Base-by-base conservation (phyloP, 305 asterid genomes). In the Solanum hybrid region DNA sequence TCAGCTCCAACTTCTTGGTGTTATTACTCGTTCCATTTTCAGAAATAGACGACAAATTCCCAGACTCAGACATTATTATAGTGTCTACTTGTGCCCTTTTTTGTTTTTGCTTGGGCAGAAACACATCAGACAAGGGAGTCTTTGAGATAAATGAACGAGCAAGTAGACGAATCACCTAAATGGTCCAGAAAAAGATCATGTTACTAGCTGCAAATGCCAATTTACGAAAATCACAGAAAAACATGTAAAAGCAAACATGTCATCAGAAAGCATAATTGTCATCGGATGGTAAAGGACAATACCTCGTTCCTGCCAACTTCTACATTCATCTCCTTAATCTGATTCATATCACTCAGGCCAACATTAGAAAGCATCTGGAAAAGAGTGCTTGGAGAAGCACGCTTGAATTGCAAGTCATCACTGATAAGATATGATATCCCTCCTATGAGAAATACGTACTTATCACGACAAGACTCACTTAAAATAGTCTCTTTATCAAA, bases 71-170 rank as follows among this genome's bases (percentile, higher is more conserved):
- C 73, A 83, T 41, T 5, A 2, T 29, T 24, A 15, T 5, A 4
- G 26, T 83, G 45, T 27, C 38, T n/a, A 38, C 3, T 20, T 24
- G 73, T 38, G 79, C 32, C n/a, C 15, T 61, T 65, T 8, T 29
- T 82, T 82, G 11, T 20, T 77, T 12, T 61, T 12, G 38, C 39
- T 68, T 85, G 33, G 68, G 79, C 45, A 89, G 79, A 79, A 89
- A 89, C 57, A 82, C 89, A 82, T 82, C 84, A 37, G 83, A 65
- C 89, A 89, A 45, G 24, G 89, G 84, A 82, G 90, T 26, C 51
- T 82, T 82, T 8, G 90, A 89, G 2, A 13, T 20, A 32, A 82
- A 82, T 20, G 89, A 81, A 36, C 45, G 83, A 15, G 29, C 70
- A 38, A 89, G 89, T 26, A 82, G 80, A 41, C 10, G 10, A 27